These are phyloP conservation scores for Westerdykella aurantiaca DNA, from an alignment of 2,329 filamentous ascomycete genomes.

Conservation along the genomic window DNA sequence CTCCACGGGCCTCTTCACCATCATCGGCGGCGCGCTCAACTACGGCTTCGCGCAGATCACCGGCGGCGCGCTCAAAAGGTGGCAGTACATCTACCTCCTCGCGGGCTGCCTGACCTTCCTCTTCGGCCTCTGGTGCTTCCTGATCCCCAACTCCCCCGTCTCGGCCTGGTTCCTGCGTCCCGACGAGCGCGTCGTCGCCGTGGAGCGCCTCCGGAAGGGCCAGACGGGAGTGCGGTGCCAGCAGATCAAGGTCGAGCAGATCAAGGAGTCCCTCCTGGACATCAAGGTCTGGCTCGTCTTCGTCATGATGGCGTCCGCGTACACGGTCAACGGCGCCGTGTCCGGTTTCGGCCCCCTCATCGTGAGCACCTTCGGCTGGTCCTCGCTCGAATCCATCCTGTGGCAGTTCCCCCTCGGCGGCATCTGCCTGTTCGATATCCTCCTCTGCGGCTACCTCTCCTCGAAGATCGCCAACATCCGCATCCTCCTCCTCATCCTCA, in stretches of 20 bases:
- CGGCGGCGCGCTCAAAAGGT: slow-evolving; percentile 41
- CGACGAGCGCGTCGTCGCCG: slow-evolving; percentile 55
- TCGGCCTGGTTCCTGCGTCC: slow-evolving; percentile 63
- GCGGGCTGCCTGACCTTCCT: slow-evolving; percentile 49
- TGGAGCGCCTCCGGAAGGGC: slow-evolving; percentile 43
- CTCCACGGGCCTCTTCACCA: slow-evolving; percentile 43
- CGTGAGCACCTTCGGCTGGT: slow-evolving; percentile 41
- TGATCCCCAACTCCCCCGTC: slow-evolving; percentile 59
- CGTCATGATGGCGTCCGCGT: slow-evolving; percentile 44
- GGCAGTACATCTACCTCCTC: slow-evolving; percentile 66
- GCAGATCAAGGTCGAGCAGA: slow-evolving; percentile 48
- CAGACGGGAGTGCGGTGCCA: slow-evolving; percentile 50
- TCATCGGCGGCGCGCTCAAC: slow-evolving; percentile 29
- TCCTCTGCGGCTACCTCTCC: slow-evolving; percentile 60
- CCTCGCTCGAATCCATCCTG: slow-evolving; percentile 32
- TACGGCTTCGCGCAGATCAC: slow-evolving; percentile 38
- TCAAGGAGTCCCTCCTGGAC: slow-evolving; percentile 44
- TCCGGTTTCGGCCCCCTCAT: slow-evolving; percentile 36
- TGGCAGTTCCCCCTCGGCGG: slow-evolving; percentile 70
- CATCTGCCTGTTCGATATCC: slow-evolving; percentile 61
- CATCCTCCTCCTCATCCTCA: slow-evolving; percentile 58
- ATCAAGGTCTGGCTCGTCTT: slow-evolving; percentile 41
- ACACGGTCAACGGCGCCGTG: slow-evolving; percentile 50
- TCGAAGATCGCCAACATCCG: slow-evolving; percentile 57
- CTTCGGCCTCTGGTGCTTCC: slow-evolving; percentile 63